phyloP scores from a whole-genome alignment of 106 monocot species.

The Dactylorhiza incarnata region DNA sequence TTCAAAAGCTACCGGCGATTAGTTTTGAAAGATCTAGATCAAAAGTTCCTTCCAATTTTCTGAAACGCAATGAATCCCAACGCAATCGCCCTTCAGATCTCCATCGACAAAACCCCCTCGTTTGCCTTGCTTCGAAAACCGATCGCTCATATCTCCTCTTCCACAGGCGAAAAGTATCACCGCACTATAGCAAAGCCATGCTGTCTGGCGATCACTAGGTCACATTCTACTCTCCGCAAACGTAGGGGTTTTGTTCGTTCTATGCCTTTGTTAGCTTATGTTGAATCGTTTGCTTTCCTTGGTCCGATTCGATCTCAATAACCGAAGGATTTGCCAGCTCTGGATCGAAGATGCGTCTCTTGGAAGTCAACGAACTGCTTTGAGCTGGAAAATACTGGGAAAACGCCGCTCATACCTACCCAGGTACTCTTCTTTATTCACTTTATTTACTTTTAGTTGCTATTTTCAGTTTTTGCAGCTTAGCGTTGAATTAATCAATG shows the following conservation, averaged over 20 bases:
- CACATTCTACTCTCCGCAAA: background rate
- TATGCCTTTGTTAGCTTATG: background rate
- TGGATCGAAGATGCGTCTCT: constrained; percentile 7
- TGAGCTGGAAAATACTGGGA: constrained; percentile 15
- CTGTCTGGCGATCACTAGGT: background rate
- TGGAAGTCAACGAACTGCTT: constrained; percentile 15
- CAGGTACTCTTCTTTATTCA: constrained; percentile 9
- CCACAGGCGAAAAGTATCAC: background rate
- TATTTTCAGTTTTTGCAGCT: background rate
- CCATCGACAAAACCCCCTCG: background rate
- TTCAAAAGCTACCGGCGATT: too few species aligned
- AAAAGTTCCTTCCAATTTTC: too few species aligned
- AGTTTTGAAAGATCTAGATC: too few species aligned
- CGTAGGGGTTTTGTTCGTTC: background rate
- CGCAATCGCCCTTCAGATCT: background rate
- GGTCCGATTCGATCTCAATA: background rate
- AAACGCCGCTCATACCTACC: background rate
- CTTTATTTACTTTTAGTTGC: background rate
- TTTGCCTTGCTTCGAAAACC: background rate
- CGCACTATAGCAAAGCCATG: background rate
- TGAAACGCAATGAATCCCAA: background rate
- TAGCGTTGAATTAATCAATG: background rate
- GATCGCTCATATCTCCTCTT: background rate
- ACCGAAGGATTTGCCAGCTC: background rate
- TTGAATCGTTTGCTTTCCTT: background rate